Base-by-base conservation (phyloP, 2,329 filamentous ascomycete genomes). In the Pseudogymnoascus sp. region DNA sequence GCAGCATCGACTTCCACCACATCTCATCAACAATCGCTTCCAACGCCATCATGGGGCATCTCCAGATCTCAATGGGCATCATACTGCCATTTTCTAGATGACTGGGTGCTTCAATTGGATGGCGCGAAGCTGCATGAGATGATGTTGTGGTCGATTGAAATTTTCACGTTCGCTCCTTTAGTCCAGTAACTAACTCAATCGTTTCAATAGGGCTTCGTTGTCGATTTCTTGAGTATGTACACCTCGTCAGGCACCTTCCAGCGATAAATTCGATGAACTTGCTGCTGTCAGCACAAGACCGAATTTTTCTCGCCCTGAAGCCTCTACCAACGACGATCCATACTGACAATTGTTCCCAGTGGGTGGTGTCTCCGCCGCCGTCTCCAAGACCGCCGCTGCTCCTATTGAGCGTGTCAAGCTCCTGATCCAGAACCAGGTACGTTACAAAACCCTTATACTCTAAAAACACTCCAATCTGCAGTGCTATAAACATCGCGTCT, bases 391-490 rank as follows among this genome's bases (percentile, higher is more conserved):
- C 74, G 95, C 95, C 77, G 95, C 95, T 79, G 95, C 95, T 83
- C 95, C 95, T 82, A 99, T 99, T 76, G 95, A 99, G 93, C 95
- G 95, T 92, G 89, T 99, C 84, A 99, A 99, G 93, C 95, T 99
- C 78, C 91, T 99, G 78, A 96, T 99, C 85, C 95, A 99, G 87
- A 99, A 99, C 86, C 95, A 99, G 90, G 93, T 96, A 87, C 72
- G 91, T 84, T 63, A 13, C 19, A 63, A 64, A 65, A 26, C 50
- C 65, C 61, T 42, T 37, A 59, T 40, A 8, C 59, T 31, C 14
- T 31, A n/a, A 21, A 62, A 33, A 29, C 53, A 56, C 61, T 62
- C 44, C 53, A 13, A 62, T 13, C 24, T 33, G 44, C 59, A 42
- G 31, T 61, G 21, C 44, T 24, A 8, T 29, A 50, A 50, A 50